Conservation (phyloP, 2,329 filamentous ascomycete species). For the Neonectria neomacrospora region DNA sequence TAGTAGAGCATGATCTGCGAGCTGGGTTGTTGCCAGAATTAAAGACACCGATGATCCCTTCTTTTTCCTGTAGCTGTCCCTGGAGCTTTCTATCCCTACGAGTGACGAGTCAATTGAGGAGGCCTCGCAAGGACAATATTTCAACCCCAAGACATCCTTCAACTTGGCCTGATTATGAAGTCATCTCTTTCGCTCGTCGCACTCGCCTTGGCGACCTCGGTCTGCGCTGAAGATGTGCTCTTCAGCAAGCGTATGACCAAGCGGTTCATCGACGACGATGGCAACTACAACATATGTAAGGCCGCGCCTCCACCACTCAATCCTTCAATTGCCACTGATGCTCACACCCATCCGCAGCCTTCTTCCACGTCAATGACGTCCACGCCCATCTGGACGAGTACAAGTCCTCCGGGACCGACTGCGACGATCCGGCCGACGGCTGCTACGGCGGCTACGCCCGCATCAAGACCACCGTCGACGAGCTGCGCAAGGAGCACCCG, state of each 20-base stretch:
- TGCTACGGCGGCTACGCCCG: constrained; percentile 74
- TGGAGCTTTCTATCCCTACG: constrained; percentile 2
- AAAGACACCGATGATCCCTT: constrained; percentile 32
- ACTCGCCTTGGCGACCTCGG: constrained; percentile 45
- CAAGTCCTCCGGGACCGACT: constrained; percentile 69
- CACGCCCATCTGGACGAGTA: constrained; percentile 75
- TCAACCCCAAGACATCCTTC: constrained; percentile 4
- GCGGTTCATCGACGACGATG: constrained; percentile 59
- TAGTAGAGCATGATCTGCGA: not conserved
- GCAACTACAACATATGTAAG: constrained; percentile 65
- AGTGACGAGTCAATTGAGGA: constrained; percentile 1
- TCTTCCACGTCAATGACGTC: constrained; percentile 77
- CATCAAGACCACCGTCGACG: constrained; percentile 69
- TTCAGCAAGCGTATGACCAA: constrained; percentile 61
- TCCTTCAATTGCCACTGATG: not conserved
- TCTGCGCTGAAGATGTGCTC: constrained; percentile 57
- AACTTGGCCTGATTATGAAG: constrained; percentile 34
- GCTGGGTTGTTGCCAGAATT: constrained; percentile 27
- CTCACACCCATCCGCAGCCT: constrained; percentile 51
- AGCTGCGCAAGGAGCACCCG: constrained; percentile 65
- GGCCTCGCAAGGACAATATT: not conserved
- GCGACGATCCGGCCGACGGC: constrained; percentile 63
- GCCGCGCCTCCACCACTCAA: not conserved
- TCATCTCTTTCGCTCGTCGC: constrained; percentile 36
- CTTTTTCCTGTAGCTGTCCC: constrained; percentile 1